Percentiles rank a stretch among this genome's conserved stretches.
Conservation (phyloP, 495 filamentous ascomycete genomes). For the Cetradonia linearis region DNA sequence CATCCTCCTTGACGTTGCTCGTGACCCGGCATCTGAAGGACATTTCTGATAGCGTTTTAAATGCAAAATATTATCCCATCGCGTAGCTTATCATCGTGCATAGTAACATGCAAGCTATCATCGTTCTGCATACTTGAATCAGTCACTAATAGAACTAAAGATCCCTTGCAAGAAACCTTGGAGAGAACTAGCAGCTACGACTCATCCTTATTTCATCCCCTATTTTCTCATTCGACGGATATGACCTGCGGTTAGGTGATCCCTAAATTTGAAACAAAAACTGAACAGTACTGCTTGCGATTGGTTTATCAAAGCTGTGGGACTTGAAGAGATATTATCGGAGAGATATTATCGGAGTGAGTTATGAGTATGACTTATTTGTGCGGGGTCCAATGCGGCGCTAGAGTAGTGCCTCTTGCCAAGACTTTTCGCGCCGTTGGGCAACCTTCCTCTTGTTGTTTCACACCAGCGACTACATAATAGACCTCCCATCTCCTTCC, state of each 20-base stretch:
- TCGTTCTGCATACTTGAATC: not conserved
- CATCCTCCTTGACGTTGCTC: not conserved
- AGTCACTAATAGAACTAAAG: not conserved
- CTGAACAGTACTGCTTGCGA: not conserved
- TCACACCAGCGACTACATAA: slow-evolving; percentile 8
- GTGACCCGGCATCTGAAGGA: not conserved
- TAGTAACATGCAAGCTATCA: not conserved
- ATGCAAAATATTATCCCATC: no score
- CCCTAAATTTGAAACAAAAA: not conserved
- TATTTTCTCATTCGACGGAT: not conserved
- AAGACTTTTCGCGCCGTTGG: not conserved
- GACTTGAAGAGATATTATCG: no score
- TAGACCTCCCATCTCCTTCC: not conserved
- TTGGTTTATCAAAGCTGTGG: no score
- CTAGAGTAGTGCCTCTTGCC: slow-evolving; percentile 2
- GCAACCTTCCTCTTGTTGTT: not conserved
- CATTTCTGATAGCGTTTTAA: not conserved
- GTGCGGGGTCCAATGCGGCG: not conserved
- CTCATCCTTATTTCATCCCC: not conserved
- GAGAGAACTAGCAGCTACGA: not conserved
- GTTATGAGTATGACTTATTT: not conserved
- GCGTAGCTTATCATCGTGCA: not conserved
- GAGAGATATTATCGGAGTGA: no score
- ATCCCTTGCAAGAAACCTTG: not conserved
- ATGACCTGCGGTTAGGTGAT: not conserved